Evolutionary conservation across 2,329 filamentous ascomycete species (phyloP).

Genomic region (Cordyceps cicadae): DNA sequence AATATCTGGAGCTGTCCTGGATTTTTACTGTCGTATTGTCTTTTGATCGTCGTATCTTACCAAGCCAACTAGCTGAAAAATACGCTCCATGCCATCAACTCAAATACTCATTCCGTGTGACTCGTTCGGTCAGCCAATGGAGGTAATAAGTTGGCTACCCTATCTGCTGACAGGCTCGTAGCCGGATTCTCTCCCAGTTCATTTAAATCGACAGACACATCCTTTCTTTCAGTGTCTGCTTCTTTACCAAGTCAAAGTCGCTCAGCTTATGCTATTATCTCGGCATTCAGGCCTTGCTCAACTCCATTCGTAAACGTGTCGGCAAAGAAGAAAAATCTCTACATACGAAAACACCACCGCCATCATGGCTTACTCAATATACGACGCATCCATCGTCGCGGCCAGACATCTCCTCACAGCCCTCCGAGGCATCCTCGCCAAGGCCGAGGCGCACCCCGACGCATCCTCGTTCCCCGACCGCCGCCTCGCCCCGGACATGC

Average conservation of each 20-base stretch:
- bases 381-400: conserved; percentile 20
- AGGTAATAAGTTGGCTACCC: not conserved
- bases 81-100: not conserved
- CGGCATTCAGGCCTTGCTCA: not conserved
- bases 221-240: not conserved
- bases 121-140: not conserved
- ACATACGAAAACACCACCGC: not conserved
- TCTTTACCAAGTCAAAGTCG: not conserved
- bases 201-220: not conserved
- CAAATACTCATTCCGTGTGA: not conserved
- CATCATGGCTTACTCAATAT: conserved; percentile 19
- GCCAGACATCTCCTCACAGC: conserved; percentile 17
- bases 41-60: not conserved
- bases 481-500: conserved; percentile 24
- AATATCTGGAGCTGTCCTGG: too few relatives aligned
- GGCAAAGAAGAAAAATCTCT: too few relatives aligned
- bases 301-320: not conserved
- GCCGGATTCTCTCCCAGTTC: too few relatives aligned
- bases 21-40: not conserved
- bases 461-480: conserved; percentile 14
- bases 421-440: conserved; percentile 18
- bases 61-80: not conserved
- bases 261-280: not conserved
- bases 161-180: not conserved
- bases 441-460: conserved; percentile 19